A percentile compares a stretch with the other conserved stretches of the same genome.
Conservation (phyloP, 768 basidiomycete genomes). For the Russula emetica region DNA sequence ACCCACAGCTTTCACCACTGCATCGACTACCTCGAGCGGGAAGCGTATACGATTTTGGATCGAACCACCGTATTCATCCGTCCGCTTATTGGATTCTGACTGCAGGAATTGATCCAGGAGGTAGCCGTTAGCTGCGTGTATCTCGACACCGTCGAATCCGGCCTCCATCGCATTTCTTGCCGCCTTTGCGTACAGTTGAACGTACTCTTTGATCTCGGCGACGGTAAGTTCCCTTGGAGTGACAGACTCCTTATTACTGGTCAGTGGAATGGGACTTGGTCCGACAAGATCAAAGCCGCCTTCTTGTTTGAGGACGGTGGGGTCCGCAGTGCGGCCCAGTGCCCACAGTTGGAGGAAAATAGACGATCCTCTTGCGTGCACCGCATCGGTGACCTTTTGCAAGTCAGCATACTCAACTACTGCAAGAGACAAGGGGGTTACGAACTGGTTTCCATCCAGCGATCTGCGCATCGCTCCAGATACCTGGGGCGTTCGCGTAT, state of each 20-base stretch:
- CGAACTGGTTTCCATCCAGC: conserved; percentile 45
- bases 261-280: conserved; percentile 32
- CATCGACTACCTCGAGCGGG: conserved; percentile 37
- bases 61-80: conserved; percentile 45
- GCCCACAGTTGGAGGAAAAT: conserved; percentile 60
- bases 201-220: conserved; percentile 30
- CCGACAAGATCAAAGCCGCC: conserved; percentile 30
- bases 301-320: conserved; percentile 37
- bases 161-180: conserved; percentile 37
- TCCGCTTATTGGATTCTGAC: conserved; percentile 36
- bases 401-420: neutral
- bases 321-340: conserved; percentile 43
- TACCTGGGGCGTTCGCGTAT: conserved; percentile 50
- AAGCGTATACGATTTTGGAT: conserved; percentile 44
- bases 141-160: conserved; percentile 45
- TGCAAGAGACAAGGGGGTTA: neutral
- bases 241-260: neutral
- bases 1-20: conserved; percentile 38
- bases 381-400: conserved; percentile 50
- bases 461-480: conserved; percentile 59
- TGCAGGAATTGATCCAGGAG: conserved; percentile 40
- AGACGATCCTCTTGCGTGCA: conserved; percentile 50
- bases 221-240: conserved; percentile 31
- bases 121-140: conserved; percentile 33
- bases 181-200: conserved; percentile 33